Evolutionary conservation across 805 yeast genomes (phyloP).

Genomic region (Vanderwaltozyma verrucispora): DNA sequence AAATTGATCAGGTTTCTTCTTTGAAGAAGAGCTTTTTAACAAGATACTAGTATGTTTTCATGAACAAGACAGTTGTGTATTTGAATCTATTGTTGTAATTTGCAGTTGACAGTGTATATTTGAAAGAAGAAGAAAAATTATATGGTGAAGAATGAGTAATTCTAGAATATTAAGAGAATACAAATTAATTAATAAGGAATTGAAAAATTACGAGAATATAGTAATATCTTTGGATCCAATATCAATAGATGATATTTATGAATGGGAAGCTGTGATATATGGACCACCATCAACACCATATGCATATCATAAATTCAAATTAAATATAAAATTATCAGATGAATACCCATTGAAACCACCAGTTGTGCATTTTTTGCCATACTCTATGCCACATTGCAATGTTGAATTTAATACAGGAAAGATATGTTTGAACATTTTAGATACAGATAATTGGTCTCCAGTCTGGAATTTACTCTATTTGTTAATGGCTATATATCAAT

Average conservation of each 20-base stretch:
- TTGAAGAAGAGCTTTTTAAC: too few relatives aligned
- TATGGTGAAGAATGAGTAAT: neutral
- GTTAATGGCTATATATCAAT: constrained; percentile 45
- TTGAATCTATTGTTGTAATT: too few relatives aligned
- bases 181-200: constrained; percentile 5
- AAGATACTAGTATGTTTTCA: too few relatives aligned
- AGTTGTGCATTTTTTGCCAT: constrained; percentile 33
- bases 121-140: too few relatives aligned
- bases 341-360: constrained; percentile 58
- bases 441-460: constrained; percentile 52
- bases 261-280: constrained; percentile 41
- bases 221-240: constrained; percentile 37
- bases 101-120: too few relatives aligned
- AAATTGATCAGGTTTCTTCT: too few relatives aligned
- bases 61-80: too few relatives aligned
- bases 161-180: constrained; percentile 14
- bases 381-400: constrained; percentile 39
- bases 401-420: constrained; percentile 48
- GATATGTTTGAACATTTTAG: constrained; percentile 58
- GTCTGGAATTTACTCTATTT: constrained; percentile 56
- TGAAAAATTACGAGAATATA: neutral
- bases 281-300: constrained; percentile 48
- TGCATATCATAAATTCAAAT: constrained; percentile 41
- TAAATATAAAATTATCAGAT: constrained; percentile 35
- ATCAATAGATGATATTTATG: constrained; percentile 34